These are phyloP conservation scores for Sordaria brevicollis DNA, from an alignment of 495 filamentous ascomycete genomes.

Conservation along the genomic window DNA sequence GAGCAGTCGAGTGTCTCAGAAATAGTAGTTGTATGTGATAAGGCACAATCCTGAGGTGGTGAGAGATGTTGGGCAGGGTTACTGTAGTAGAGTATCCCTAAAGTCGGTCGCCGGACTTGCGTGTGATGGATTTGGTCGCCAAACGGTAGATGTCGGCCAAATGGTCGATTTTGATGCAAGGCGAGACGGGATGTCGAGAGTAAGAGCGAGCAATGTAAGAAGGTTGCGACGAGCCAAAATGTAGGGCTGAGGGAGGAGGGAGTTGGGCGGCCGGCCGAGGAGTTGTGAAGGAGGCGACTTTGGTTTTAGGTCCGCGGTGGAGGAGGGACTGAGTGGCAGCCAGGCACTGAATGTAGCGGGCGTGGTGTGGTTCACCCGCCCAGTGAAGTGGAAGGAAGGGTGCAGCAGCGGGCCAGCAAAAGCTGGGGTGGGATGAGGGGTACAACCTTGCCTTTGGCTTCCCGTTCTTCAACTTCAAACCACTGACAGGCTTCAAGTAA, in stretches of 20 bases:
- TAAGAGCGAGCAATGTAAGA: not conserved
- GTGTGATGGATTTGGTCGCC: not conserved
- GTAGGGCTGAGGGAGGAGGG: conserved; percentile 15
- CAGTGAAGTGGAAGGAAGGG: not conserved
- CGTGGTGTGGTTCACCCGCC: not conserved
- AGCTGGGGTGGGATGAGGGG: conserved; percentile 13
- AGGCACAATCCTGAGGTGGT: not conserved
- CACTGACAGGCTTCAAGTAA: not conserved
- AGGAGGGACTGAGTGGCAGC: not conserved
- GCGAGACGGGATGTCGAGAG: not conserved
- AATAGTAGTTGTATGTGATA: not conserved
- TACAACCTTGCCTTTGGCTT: conserved; percentile 7
- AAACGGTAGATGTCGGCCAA: not conserved
- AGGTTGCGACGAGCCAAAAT: not conserved
- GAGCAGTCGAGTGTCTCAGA: not conserved
- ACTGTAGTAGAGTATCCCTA: not conserved
- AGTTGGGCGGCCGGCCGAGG: conserved; percentile 17
- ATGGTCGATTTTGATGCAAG: not conserved
- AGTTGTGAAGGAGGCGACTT: not conserved
- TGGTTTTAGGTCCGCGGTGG: not conserved
- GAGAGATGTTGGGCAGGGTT: not conserved
- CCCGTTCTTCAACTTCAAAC: not conserved
- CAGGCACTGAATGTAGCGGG: not conserved
- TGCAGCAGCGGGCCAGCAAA: not conserved
- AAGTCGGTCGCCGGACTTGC: not conserved